Base-by-base conservation (phyloP, 2,329 filamentous ascomycete genomes). In the Alternaria sp. region DNA sequence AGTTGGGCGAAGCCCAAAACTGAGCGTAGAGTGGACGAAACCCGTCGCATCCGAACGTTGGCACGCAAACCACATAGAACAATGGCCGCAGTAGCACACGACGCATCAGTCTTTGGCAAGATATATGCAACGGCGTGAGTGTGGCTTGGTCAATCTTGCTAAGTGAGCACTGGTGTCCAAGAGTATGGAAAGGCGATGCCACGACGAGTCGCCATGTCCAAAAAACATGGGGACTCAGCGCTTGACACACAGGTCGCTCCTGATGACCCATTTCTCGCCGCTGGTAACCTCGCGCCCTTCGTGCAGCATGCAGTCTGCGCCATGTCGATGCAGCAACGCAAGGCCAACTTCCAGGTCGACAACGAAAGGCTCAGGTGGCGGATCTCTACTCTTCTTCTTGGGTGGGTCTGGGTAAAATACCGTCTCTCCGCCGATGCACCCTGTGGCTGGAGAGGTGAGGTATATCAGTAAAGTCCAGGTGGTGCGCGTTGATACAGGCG, bases 401-500 rank as follows among this genome's bases (percentile, higher is more conserved):
- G 79, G 83, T 3, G 82, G 75, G 11, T 80, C 78, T 13, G 91
- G 91, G 73, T 96, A 96, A 77, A 97, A 97, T 31, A 95, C 91
- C 0, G 94, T 97, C 78, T 97, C 92, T 31, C 94, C 94, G 23
- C 94, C 94, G 23, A 85, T 77, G 69, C 93, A 96, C 4, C 90
- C 90, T 6, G 91, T 91, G 1, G 84, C 79, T 2, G 87, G 82
- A 1, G 89, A 92, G 1, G 91, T 95, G 54, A 97, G 84, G 72
- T 97, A 98, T 34, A 97, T 85, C 0, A 97, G 83, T 5, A 97
- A 81, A 0, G 94, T 97, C 93, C 93, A 97, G 0, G 93, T 97
- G 5, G 94, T 97, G 69, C 84, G 88, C 21, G 85, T 88, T 23
- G 81, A 80, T 10, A 80, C 68, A 8, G 79, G 60, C 34, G 75